A percentile compares a stretch with the other conserved stretches of the same genome.
Conservation (phyloP, 2,329 filamentous ascomycete species). For the Claviceps sp. region DNA sequence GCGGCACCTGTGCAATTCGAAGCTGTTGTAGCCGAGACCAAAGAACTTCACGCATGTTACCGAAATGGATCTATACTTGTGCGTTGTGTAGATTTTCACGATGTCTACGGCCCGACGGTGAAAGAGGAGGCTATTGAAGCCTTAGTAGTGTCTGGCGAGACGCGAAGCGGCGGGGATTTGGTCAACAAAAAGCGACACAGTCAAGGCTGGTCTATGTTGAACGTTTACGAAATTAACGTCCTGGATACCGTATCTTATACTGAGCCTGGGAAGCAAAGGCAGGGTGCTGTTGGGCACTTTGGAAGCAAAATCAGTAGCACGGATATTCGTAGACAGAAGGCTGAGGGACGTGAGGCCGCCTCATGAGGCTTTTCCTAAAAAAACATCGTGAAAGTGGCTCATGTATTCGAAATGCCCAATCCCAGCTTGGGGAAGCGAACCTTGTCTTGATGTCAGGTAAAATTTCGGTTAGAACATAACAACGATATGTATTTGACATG, state of each 20-base stretch:
- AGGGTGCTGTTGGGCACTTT: slow-evolving; percentile 42
- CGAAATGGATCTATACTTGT: slow-evolving; percentile 48
- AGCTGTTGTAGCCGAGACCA: slow-evolving; percentile 1
- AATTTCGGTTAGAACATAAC: too few species aligned
- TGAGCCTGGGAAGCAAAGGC: slow-evolving; percentile 20
- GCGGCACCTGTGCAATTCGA: slow-evolving; percentile 7
- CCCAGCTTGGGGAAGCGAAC: not conserved
- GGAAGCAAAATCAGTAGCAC: slow-evolving; percentile 85
- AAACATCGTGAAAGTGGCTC: not conserved
- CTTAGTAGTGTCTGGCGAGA: slow-evolving; percentile 80
- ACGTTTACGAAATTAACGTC: slow-evolving; percentile 82
- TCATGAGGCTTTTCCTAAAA: not conserved
- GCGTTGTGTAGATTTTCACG: slow-evolving; percentile 72
- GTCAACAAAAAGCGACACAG: slow-evolving; percentile 74
- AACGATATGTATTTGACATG: too few species aligned
- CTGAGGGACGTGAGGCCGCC: slow-evolving; percentile 1
- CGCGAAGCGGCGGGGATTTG: slow-evolving; percentile 64
- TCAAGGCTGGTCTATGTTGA: slow-evolving; percentile 61
- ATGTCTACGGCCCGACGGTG: slow-evolving; percentile 83
- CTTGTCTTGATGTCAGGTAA: too few species aligned
- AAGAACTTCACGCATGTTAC: slow-evolving; percentile 34
- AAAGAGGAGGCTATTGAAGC: slow-evolving; percentile 66
- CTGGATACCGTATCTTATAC: slow-evolving; percentile 49
- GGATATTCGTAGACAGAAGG: slow-evolving; percentile 47
- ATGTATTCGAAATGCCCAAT: too few species aligned